Evolutionary conservation across 1,284 basidiomycete species (phyloP).

Genomic region (Pholiota adiposa): DNA sequence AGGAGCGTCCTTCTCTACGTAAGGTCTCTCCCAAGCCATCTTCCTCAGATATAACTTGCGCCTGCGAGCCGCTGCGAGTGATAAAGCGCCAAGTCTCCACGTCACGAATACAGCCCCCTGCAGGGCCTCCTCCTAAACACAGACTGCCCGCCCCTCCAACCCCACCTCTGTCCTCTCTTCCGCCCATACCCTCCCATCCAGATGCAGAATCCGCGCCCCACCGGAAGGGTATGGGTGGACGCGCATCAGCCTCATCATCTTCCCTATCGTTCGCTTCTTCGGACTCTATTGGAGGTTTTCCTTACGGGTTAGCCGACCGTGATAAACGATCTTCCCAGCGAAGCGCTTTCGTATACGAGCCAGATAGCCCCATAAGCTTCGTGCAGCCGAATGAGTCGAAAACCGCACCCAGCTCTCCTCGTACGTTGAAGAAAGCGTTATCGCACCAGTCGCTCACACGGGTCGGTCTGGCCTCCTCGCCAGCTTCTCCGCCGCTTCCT

Average conservation of each 20-base stretch:
- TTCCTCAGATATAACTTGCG: conserved; percentile 13
- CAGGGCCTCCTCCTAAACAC: conserved; percentile 50
- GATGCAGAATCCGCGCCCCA: conserved; percentile 7
- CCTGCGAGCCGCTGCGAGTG: conserved; percentile 28
- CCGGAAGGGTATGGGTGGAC: conserved; percentile 21
- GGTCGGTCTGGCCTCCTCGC: conserved; percentile 26
- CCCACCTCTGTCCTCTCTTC: conserved; percentile 8
- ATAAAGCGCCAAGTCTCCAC: conserved; percentile 45
- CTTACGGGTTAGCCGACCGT: conserved; percentile 26
- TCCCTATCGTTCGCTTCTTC: conserved; percentile 49
- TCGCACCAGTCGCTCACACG: conserved; percentile 60
- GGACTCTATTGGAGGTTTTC: conserved; percentile 32
- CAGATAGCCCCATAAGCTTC: conserved; percentile 11
- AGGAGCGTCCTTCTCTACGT: conserved; percentile 14
- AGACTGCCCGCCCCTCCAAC: conserved; percentile 44
- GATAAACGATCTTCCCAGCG: conserved; percentile 28
- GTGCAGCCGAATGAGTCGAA: conserved; percentile 21
- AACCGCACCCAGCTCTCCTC: conserved; percentile 32
- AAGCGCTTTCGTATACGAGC: conserved; percentile 23
- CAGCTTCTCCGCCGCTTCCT: conserved; percentile 19
- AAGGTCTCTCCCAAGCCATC: conserved; percentile 19
- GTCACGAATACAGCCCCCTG: conserved; percentile 46
- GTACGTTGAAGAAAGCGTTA: conserved; percentile 56
- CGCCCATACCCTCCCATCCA: neutral
- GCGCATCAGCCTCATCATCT: conserved; percentile 41